Evolutionary conservation across 352 stramenopile genomes (phyloP).

Genomic region (Phytophthora hybrid): DNA sequence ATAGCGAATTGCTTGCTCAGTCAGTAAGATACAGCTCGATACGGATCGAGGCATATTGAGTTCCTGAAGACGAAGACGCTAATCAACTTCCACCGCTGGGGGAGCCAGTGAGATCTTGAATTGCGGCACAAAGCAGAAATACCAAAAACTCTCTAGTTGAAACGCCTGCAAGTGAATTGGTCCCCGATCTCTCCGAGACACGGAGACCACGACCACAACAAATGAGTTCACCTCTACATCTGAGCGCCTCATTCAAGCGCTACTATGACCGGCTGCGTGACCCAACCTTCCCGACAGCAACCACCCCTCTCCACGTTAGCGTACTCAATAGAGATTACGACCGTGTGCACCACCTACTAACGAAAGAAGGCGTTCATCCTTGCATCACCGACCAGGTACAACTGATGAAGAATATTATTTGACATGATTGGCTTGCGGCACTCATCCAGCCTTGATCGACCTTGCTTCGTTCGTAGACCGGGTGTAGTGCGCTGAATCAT

Average conservation of each 20-base stretch:
- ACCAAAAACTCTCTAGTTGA: no score
- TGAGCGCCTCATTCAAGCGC: conserved; percentile 44
- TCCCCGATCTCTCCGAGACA: no score
- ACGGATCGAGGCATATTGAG: no score
- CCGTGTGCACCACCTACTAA: conserved; percentile 25
- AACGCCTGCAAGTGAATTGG: no score
- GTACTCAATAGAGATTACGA: conserved; percentile 41
- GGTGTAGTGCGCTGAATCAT: conserved; percentile 44
- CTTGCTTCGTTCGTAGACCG: conserved; percentile 32
- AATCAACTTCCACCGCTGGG: conserved; percentile 40
- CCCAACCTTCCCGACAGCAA: conserved; percentile 14
- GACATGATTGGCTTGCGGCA: neutral
- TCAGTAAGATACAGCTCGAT: no score
- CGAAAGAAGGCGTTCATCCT: conserved; percentile 6
- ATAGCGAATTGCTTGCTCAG: no score
- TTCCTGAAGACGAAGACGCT: conserved; percentile 44
- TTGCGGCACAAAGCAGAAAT: neutral
- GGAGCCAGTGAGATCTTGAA: no score
- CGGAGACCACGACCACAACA: conserved; percentile 14
- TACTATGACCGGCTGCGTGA: conserved; percentile 42
- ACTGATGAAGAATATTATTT: neutral
- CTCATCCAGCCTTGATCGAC: neutral
- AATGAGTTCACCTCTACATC: conserved; percentile 23
- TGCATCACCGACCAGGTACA: conserved; percentile 39
- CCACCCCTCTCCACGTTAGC: conserved; percentile 44